Base-by-base conservation (phyloP, 352 stramenopile genomes). In the Ophiocytium majus region DNA sequence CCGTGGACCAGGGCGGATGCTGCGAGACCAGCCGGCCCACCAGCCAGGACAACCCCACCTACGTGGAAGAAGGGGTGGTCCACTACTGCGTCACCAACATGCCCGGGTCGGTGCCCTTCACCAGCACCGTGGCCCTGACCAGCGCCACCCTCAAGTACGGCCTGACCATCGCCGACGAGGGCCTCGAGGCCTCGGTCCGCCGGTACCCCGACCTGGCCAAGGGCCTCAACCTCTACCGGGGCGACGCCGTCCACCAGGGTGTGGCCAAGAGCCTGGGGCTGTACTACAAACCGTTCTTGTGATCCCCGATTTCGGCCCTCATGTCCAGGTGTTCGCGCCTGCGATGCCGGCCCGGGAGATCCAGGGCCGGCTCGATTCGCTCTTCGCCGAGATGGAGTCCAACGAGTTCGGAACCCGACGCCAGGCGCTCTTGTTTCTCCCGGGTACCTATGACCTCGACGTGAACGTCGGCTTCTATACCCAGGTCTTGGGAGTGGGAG, bases 1-100 rank as follows among this genome's bases (percentile, higher is more conserved):
- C 57, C 28, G 57, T 71, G 23, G 57, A 71, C 57, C 57, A 71
- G 57, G 57, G 57, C 28, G 57, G 57, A 71, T 71, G 57, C 28
- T 23, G 23, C 28, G 57, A 71, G 28, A 71, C 57, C 57, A 23
- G 57, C 28, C 23, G 28, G 57, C 19, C 57, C 23, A 71, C 57
- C 23, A 71, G 19, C 28, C 57, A 71, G 19, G 57, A 71, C 23
- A 71, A 71, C 57, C 57, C 57, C 28, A 71, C 57, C 57, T 71
- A 23, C 57, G 57, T 71, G 19, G 57, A 23, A 23, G 57, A 71
- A 23, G 57, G 57, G 19, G 57, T 71, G 19, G 57, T 71, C 28
- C 57, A 71, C 57, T 71, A 71, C 57, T 71, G 57, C 57, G 57
- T 71, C 19, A 28, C 57, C 19, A 71, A 71, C 57, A 71, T 71